phyloP scores from a whole-genome alignment of 768 basidiomycete species.

The Leucogyrophana mollusca region DNA sequence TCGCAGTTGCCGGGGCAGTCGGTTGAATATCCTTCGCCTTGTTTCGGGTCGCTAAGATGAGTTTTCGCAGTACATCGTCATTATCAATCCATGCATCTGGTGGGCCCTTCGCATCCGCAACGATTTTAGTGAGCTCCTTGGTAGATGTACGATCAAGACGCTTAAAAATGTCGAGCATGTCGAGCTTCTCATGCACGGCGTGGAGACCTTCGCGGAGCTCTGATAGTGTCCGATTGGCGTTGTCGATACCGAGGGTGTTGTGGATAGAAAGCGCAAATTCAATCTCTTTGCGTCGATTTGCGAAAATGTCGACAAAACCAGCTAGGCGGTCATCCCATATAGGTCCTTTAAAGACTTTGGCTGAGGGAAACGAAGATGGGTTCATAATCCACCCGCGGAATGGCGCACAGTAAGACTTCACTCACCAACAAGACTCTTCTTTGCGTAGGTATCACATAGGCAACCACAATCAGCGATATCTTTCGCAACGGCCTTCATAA shows the following conservation, averaged over 20 bases:
- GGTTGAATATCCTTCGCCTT: conserved; percentile 4
- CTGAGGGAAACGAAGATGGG: conserved; percentile 10
- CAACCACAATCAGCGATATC: conserved; percentile 45
- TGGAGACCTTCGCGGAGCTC: conserved; percentile 15
- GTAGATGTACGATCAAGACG: conserved; percentile 40
- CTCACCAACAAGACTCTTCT: conserved; percentile 40
- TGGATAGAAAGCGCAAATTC: conserved; percentile 37
- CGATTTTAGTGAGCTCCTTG: conserved; percentile 35
- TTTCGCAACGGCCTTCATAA: conserved; percentile 31
- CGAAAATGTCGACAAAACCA: conserved; percentile 31
- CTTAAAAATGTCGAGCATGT: conserved; percentile 35
- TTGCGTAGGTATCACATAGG: conserved; percentile 45
- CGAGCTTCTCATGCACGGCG: conserved; percentile 29
- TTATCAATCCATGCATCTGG: conserved; percentile 31
- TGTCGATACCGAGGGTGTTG: conserved; percentile 34
- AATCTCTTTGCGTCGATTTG: conserved; percentile 33
- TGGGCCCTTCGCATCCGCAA: conserved; percentile 40
- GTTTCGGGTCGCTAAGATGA: conserved; percentile 15
- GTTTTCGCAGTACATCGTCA: conserved; percentile 26
- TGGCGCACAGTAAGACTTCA: background rate
- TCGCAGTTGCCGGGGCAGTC: background rate
- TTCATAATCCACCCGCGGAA: conserved; percentile 1
- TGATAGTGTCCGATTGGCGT: conserved; percentile 29
- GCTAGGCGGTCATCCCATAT: conserved; percentile 39
- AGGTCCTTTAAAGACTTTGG: conserved; percentile 30